Evolutionary conservation across 78 protist genomes (phyloP).

Genomic region (Dictyostelium intermedium): DNA sequence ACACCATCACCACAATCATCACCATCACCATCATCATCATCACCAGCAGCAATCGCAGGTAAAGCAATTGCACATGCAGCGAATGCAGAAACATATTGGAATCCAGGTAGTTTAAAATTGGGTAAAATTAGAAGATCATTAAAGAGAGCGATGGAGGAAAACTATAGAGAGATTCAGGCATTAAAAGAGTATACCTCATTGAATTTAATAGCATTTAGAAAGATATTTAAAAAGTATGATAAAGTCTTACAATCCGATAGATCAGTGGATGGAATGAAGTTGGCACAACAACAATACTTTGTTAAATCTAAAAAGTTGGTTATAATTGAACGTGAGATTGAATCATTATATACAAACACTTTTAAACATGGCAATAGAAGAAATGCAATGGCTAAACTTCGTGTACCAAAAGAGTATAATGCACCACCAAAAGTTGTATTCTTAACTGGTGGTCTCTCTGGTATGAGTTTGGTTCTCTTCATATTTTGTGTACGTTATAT

Average conservation of each 20-base stretch:
- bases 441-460: conserved; percentile 29
- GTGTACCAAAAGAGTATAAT: conserved; percentile 22
- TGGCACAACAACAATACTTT: conserved; percentile 11
- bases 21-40: not conserved
- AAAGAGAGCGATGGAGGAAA: conserved; percentile 59
- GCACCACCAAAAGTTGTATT: conserved; percentile 38
- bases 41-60: not conserved
- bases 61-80: conserved; percentile 36
- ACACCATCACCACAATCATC: not conserved
- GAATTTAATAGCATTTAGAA: conserved; percentile 62
- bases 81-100: conserved; percentile 49
- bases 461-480: conserved; percentile 1
- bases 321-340: conserved; percentile 23
- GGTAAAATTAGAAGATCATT: conserved; percentile 32
- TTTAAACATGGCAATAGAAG: conserved; percentile 56
- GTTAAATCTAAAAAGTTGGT: conserved; percentile 26
- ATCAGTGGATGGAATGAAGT: conserved; percentile 16
- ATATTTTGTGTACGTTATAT: conserved; percentile 56
- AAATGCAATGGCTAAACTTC: conserved; percentile 47
- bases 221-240: conserved; percentile 63
- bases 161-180: conserved; percentile 48
- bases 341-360: conserved; percentile 20
- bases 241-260: not conserved
- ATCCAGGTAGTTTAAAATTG: not conserved
- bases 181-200: conserved; percentile 46